These are phyloP conservation scores for Arthrobotrys conoides DNA, from an alignment of 2,329 filamentous ascomycete genomes.

Conservation along the genomic window DNA sequence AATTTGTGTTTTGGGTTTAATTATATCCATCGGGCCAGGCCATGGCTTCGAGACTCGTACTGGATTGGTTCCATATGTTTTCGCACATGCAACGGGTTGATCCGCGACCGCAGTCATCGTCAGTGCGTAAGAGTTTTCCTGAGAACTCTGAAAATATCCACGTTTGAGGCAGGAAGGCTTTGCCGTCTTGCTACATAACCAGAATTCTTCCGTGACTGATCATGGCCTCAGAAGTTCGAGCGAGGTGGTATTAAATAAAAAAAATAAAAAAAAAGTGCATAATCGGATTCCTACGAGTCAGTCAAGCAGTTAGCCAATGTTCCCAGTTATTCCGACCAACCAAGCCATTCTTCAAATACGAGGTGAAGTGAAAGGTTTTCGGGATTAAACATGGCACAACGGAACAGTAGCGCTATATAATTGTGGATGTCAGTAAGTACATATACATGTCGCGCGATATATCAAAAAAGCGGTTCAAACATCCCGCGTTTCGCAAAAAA, in stretches of 20 bases:
- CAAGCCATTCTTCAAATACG: constrained; percentile 49
- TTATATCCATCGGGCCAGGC: constrained; percentile 17
- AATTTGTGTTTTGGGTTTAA: constrained; percentile 47
- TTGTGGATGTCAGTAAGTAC: constrained; percentile 41
- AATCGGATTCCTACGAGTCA: constrained; percentile 30
- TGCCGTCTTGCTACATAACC: constrained; percentile 32
- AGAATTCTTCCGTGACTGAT: constrained; percentile 51
- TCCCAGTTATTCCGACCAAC: constrained; percentile 48
- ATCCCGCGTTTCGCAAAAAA: constrained; percentile 49
- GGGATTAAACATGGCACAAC: constrained; percentile 45
- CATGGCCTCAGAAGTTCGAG: constrained; percentile 4
- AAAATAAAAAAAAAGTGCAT: background rate
- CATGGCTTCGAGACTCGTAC: background rate
- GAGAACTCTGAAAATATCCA: constrained; percentile 54
- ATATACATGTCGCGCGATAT: constrained; percentile 50
- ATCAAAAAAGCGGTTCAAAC: constrained; percentile 32
- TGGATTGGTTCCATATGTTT: background rate
- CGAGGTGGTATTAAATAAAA: too few relatives aligned
- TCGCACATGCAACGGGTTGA: constrained; percentile 7
- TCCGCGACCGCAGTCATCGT: constrained; percentile 23
- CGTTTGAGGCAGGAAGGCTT: constrained; percentile 38
- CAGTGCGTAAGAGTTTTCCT: constrained; percentile 40
- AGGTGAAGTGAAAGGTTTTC: constrained; percentile 24
- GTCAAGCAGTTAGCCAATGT: background rate
- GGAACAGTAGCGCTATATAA: constrained; percentile 17